Percentiles rank a stretch among this genome's conserved stretches.
These are phyloP conservation scores for Curvularia verruculosa DNA, from an alignment of 2,329 filamentous ascomycete genomes.

Conservation along the genomic window DNA sequence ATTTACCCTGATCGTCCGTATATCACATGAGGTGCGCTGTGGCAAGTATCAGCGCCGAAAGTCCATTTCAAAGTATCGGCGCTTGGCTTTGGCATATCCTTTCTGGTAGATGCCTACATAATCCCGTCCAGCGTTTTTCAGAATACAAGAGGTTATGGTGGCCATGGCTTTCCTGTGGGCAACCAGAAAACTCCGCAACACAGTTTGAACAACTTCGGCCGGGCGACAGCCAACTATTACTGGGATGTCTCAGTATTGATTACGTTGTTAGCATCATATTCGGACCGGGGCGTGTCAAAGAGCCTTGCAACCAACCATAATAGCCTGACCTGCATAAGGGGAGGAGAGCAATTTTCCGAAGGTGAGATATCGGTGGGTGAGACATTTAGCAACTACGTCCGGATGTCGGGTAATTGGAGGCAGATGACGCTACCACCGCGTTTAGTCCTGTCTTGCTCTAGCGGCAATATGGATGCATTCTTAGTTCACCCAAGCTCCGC, in stretches of 20 bases:
- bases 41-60: not conserved
- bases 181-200: not conserved
- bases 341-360: conserved; percentile 2
- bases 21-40: not conserved
- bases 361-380: conserved; percentile 22
- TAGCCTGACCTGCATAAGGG: not conserved
- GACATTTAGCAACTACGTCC: conserved; percentile 18
- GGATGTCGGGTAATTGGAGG: conserved; percentile 22
- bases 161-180: not conserved
- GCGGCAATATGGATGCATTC: conserved; percentile 7
- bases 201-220: not conserved
- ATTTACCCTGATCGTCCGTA: conserved; percentile 33
- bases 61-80: not conserved
- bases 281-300: not conserved
- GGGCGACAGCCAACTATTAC: conserved; percentile 1
- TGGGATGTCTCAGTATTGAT: not conserved
- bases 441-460: conserved; percentile 9
- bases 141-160: not conserved
- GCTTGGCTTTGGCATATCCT: not conserved
- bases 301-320: not conserved
- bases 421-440: conserved; percentile 7
- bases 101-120: too few relatives aligned
- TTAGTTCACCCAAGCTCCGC: conserved; percentile 22
- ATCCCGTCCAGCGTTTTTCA: not conserved
- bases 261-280: not conserved